These are phyloP conservation scores for Tetraselmis striata DNA, from an alignment of 139 green algal species.

Conservation along the genomic window DNA sequence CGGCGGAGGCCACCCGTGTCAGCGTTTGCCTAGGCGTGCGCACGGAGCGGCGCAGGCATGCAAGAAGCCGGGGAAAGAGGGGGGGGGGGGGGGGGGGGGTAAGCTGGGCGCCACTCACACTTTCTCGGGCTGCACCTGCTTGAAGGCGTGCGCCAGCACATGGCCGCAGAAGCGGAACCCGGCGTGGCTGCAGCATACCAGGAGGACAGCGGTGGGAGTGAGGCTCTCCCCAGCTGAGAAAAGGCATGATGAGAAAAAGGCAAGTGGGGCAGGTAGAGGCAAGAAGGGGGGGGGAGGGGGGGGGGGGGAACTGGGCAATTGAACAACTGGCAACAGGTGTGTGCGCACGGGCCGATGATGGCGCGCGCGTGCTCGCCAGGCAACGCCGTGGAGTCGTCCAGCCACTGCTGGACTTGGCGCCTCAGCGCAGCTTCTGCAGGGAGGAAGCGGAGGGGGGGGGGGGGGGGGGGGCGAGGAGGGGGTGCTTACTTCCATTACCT, in stretches of 20 bases:
- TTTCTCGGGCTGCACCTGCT: constrained; percentile 49
- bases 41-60: not conserved
- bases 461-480: not conserved
- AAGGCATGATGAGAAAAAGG: not conserved
- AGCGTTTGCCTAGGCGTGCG: not conserved
- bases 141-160: constrained; percentile 77
- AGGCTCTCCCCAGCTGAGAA: too few relatives aligned
- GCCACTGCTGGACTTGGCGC: constrained; percentile 44
- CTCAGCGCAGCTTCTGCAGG: constrained; percentile 27
- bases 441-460: not conserved
- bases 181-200: constrained; percentile 70
- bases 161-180: constrained; percentile 81
- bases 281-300: not conserved
- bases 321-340: not conserved
- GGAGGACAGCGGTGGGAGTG: not conserved
- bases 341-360: constrained; percentile 25
- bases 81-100: too few relatives aligned
- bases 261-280: not conserved
- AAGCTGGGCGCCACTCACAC: constrained; percentile 59
- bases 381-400: constrained; percentile 17
- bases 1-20: too few relatives aligned
- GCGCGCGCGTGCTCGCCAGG: constrained; percentile 1
- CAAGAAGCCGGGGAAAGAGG: too few relatives aligned
- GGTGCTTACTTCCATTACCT: too few relatives aligned
- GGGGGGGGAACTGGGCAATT: not conserved